Evolutionary conservation across 768 basidiomycete species (phyloP).

Genomic region (Leccinum imitatum): DNA sequence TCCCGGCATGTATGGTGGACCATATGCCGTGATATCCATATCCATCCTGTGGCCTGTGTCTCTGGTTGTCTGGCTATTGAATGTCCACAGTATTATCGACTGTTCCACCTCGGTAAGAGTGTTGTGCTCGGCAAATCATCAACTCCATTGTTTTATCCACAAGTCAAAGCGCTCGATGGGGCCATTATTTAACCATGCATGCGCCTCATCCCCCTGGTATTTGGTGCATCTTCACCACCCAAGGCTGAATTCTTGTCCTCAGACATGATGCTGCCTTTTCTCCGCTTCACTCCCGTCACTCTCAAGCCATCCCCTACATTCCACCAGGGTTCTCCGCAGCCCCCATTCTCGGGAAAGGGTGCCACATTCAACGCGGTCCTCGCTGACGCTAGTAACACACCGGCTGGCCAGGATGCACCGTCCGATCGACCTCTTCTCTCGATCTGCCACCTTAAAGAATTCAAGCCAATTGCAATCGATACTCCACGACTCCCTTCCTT

Average conservation of each 20-base stretch:
- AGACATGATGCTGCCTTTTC: slow-evolving; percentile 13
- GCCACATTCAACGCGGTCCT: slow-evolving; percentile 2
- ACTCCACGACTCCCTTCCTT: neutral
- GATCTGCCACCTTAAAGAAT: neutral
- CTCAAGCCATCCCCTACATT: slow-evolving; percentile 8
- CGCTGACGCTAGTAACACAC: neutral
- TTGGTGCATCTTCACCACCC: neutral
- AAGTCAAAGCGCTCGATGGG: neutral
- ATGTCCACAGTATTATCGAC: slow-evolving; percentile 3
- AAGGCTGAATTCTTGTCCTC: neutral
- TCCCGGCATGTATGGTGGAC: neutral
- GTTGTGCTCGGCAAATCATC: neutral
- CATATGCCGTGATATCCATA: neutral
- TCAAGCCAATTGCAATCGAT: neutral
- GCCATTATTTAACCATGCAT: slow-evolving; percentile 17
- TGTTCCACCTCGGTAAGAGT: slow-evolving; percentile 9
- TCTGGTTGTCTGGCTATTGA: neutral
- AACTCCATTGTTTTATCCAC: slow-evolving; percentile 21
- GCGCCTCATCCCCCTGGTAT: neutral
- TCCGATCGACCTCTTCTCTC: neutral
- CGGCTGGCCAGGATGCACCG: neutral
- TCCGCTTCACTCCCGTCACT: slow-evolving; percentile 6
- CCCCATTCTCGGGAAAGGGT: slow-evolving; percentile 5
- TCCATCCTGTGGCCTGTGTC: neutral
- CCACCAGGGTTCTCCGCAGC: neutral